These are phyloP conservation scores for Aureobasidium sp. DNA, from an alignment of 2,329 filamentous ascomycete genomes.

Conservation along the genomic window DNA sequence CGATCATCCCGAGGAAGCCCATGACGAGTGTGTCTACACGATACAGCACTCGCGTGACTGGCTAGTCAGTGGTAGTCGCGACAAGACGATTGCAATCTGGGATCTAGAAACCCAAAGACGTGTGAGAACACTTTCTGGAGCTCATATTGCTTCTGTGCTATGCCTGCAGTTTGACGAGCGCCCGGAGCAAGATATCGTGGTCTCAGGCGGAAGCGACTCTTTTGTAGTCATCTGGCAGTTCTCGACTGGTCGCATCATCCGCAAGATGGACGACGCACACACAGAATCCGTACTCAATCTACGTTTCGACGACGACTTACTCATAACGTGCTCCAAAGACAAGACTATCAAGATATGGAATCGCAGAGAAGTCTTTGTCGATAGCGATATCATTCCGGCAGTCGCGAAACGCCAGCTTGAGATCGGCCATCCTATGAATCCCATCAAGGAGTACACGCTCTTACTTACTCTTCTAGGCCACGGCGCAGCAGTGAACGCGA, in stretches of 20 bases:
- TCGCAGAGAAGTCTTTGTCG: constrained; percentile 54
- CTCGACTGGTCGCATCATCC: constrained; percentile 76
- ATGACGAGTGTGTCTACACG: constrained; percentile 89
- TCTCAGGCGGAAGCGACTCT: constrained; percentile 21
- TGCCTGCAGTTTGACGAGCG: constrained; percentile 92
- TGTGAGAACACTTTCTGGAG: constrained; percentile 43
- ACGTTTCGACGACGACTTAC: constrained; percentile 79
- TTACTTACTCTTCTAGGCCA: constrained; percentile 79
- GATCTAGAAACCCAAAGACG: constrained; percentile 68
- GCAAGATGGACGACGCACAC: constrained; percentile 70
- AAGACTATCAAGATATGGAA: constrained; percentile 97
- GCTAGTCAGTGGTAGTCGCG: constrained; percentile 87
- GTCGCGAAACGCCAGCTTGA: constrained; percentile 26
- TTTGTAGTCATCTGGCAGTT: constrained; percentile 22
- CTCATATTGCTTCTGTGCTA: constrained; percentile 78
- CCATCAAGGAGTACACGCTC: constrained; percentile 62
- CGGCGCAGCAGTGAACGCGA: constrained; percentile 87
- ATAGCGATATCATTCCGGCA: constrained; percentile 31
- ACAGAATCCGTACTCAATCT: constrained; percentile 88
- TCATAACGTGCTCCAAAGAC: constrained; percentile 97
- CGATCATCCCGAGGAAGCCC: constrained; percentile 69
- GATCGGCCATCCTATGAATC: constrained; percentile 46
- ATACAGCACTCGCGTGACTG: constrained; percentile 81
- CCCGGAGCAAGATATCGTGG: constrained; percentile 43
- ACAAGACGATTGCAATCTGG: constrained; percentile 85